Evolutionary conservation across 139 green algal genomes (phyloP).

Genomic region (Marvania coccoides): DNA sequence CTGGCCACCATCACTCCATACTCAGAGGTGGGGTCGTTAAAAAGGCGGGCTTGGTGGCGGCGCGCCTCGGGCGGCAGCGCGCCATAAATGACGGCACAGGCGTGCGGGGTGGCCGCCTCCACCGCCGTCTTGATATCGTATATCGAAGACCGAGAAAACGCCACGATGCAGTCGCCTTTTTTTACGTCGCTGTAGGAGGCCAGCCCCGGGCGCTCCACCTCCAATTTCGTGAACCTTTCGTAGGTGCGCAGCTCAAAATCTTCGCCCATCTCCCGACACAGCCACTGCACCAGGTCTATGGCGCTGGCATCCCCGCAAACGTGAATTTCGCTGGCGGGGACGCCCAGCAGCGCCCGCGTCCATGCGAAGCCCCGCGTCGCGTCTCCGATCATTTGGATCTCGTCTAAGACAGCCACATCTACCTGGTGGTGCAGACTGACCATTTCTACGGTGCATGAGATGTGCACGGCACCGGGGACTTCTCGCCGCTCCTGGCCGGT

Average conservation of each 20-base stretch:
- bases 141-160: constrained; percentile 79
- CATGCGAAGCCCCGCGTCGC: constrained; percentile 82
- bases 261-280: constrained; percentile 57
- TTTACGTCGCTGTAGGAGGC: constrained; percentile 34
- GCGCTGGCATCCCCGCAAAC: constrained; percentile 85
- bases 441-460: constrained; percentile 95
- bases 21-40: constrained; percentile 71
- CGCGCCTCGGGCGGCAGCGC: constrained; percentile 80
- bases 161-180: constrained; percentile 88
- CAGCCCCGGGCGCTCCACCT: constrained; percentile 19
- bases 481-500: constrained; percentile 80
- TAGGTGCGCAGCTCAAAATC: constrained; percentile 44
- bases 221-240: constrained; percentile 19
- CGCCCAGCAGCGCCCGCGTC: constrained; percentile 82
- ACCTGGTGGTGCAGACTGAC: constrained; percentile 34
- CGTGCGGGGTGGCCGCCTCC: constrained; percentile 37
- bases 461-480: constrained; percentile 72
- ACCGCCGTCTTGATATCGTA: constrained; percentile 63
- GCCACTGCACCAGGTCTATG: constrained; percentile 59
- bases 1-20: constrained; percentile 83
- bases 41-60: constrained; percentile 71
- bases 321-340: constrained; percentile 82
- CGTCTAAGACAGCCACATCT: constrained; percentile 92
- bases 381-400: constrained; percentile 91
- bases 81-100: constrained; percentile 77